A percentile compares a stretch with the other conserved stretches of the same genome.
Evolutionary conservation across 345 rosid species (phyloP).

Genomic region (Hibiscus tridactylites): DNA sequence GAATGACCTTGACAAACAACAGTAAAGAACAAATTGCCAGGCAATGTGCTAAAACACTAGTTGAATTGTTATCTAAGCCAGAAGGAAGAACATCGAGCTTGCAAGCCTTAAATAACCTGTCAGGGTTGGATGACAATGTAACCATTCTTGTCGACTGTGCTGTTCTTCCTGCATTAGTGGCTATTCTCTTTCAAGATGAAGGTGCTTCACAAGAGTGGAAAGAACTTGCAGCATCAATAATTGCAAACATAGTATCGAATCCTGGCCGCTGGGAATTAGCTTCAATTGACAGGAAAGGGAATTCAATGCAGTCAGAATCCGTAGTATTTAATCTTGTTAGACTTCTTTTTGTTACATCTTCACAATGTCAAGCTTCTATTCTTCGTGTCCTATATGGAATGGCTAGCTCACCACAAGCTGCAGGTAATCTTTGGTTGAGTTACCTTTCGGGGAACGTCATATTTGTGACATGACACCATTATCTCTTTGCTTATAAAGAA

Average conservation of each 20-base stretch:
- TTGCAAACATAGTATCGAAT: conserved; percentile 37
- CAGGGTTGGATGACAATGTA: conserved; percentile 32
- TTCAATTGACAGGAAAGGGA: conserved; percentile 25
- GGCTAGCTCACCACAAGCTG: conserved; percentile 38
- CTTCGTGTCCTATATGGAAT: conserved; percentile 29
- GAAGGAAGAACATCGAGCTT: conserved; percentile 26
- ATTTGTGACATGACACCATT: not conserved
- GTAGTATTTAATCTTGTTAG: conserved; percentile 20
- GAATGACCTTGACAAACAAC: conserved; percentile 31
- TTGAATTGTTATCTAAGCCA: conserved; percentile 21
- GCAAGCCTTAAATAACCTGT: conserved; percentile 35
- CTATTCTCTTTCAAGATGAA: conserved; percentile 25
- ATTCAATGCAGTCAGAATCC: conserved; percentile 31
- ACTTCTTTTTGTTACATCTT: conserved; percentile 24
- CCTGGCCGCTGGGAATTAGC: conserved; percentile 43
- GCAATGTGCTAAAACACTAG: conserved; percentile 23
- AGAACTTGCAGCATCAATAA: conserved; percentile 29
- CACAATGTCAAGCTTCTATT: conserved; percentile 21
- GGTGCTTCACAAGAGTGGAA: conserved; percentile 15
- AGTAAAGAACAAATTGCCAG: conserved; percentile 31
- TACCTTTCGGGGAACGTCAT: not conserved
- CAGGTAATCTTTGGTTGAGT: conserved; percentile 20
- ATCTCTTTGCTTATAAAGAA: not conserved
- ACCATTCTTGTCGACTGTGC: conserved; percentile 29
- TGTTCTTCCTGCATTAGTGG: conserved; percentile 26